phyloP scores from a whole-genome alignment of 2,329 filamentous ascomycete species.

The Calonectria pseudoreteaudii region DNA sequence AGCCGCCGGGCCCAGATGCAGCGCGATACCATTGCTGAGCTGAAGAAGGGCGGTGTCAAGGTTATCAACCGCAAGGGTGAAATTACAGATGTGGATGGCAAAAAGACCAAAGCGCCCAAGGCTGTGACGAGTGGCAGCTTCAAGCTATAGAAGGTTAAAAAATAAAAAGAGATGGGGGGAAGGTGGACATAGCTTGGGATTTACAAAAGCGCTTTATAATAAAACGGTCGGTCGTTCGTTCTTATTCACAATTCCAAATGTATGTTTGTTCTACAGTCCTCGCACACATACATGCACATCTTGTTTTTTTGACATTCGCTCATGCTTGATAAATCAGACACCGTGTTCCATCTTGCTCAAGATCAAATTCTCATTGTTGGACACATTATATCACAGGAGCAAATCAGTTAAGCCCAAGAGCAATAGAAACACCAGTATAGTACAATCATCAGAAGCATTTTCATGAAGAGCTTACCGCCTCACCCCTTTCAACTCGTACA shows the following conservation, averaged over 20 bases:
- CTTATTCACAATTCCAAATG: slow-evolving; percentile 2
- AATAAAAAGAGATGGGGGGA: not conserved
- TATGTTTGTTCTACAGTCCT: not conserved
- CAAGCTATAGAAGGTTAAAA: slow-evolving; percentile 64
- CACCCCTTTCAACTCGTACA: not conserved
- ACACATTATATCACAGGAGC: not conserved
- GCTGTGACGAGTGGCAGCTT: slow-evolving; percentile 67
- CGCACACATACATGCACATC: not conserved
- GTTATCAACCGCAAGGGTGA: slow-evolving; percentile 92
- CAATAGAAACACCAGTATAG: slow-evolving; percentile 17
- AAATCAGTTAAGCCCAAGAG: not conserved
- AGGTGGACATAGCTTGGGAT: slow-evolving; percentile 19
- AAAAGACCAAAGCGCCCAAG: slow-evolving; percentile 71
- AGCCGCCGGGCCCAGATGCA: slow-evolving; percentile 67
- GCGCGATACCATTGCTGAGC: slow-evolving; percentile 68
- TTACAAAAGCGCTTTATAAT: slow-evolving; percentile 38
- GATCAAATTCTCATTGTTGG: not conserved
- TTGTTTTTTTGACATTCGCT: not conserved
- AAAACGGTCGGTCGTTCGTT: slow-evolving; percentile 33
- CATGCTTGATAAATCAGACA: not conserved
- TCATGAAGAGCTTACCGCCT: not conserved
- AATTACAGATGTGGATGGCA: slow-evolving; percentile 85
- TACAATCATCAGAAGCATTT: slow-evolving; percentile 18
- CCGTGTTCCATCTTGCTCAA: not conserved
- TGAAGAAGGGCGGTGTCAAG: slow-evolving; percentile 89